These are phyloP conservation scores for Symbiodinium natans DNA, from an alignment of 73 alveolate genomes.

Conservation along the genomic window DNA sequence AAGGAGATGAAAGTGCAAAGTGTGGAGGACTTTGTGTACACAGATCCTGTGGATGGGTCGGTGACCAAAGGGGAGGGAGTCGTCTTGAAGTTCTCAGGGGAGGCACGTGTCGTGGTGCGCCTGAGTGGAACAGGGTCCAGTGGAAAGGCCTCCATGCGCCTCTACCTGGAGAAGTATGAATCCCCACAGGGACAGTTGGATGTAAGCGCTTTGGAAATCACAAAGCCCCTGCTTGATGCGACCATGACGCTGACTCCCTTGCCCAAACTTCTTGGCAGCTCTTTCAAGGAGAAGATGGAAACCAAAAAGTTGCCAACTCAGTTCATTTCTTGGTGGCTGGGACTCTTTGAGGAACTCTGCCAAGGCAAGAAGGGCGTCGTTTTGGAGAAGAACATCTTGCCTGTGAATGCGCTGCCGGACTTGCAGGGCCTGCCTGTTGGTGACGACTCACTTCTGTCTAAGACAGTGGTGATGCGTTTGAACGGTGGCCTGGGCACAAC, in stretches of 20 bases:
- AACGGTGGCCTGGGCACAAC: slow-evolving; percentile 29
- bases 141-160: slow-evolving; percentile 98
- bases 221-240: neutral
- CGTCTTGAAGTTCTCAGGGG: slow-evolving; percentile 97
- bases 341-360: neutral
- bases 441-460: neutral
- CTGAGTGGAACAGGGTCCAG: slow-evolving; percentile 99
- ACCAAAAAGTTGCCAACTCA: neutral
- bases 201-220: neutral
- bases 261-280: slow-evolving; percentile 3
- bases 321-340: neutral
- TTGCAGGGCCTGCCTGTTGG: neutral
- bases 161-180: slow-evolving; percentile 98
- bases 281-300: neutral
- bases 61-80: slow-evolving; percentile 98
- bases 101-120: slow-evolving; percentile 98
- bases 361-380: slow-evolving; percentile 2
- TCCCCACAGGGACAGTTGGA: slow-evolving; percentile 96
- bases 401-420: neutral
- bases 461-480: slow-evolving; percentile 3
- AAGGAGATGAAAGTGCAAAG: slow-evolving; percentile 95
- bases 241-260: neutral
- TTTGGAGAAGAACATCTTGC: neutral
- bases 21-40: slow-evolving; percentile 96
- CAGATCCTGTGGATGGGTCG: slow-evolving; percentile 99